Evolutionary conservation across 2,329 filamentous ascomycete species (phyloP).

Genomic region (Fonsecaea pedrosoi): DNA sequence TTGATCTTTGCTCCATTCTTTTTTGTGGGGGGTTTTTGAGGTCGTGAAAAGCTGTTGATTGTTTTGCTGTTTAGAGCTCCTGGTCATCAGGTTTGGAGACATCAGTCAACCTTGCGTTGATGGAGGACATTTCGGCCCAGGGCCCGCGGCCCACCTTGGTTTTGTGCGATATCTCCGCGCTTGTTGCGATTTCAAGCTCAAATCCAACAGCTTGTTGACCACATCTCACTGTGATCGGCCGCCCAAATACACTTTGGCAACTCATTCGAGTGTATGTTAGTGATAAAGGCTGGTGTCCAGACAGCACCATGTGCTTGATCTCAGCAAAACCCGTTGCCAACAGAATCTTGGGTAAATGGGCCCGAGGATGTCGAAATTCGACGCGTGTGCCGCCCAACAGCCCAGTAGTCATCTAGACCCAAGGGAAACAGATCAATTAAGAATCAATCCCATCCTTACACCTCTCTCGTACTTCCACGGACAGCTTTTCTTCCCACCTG

Average conservation of each 20-base stretch:
- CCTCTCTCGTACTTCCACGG: slow-evolving; percentile 46
- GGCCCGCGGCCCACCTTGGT: neutral
- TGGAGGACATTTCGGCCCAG: neutral
- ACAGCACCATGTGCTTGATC: neutral
- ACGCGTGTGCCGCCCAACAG: neutral
- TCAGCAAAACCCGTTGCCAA: neutral
- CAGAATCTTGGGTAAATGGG: neutral
- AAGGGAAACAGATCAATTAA: neutral
- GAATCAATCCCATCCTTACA: slow-evolving; percentile 35
- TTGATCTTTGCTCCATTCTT: neutral
- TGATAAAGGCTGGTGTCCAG: neutral
- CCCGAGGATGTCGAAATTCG: neutral
- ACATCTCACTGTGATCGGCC: neutral
- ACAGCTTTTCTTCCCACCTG: slow-evolving; percentile 49
- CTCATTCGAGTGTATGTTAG: neutral
- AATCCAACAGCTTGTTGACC: neutral
- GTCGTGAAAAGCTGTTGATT: neutral
- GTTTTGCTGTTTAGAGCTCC: neutral
- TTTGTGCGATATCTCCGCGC: neutral
- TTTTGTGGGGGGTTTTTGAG: neutral
- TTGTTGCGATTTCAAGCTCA: neutral
- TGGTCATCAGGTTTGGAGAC: neutral
- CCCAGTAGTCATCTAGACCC: neutral
- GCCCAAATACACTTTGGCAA: neutral
- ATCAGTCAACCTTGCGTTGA: neutral